Evolutionary conservation across 140 eudicot genomes (phyloP).

Genomic region (Oenanthe javanica): DNA sequence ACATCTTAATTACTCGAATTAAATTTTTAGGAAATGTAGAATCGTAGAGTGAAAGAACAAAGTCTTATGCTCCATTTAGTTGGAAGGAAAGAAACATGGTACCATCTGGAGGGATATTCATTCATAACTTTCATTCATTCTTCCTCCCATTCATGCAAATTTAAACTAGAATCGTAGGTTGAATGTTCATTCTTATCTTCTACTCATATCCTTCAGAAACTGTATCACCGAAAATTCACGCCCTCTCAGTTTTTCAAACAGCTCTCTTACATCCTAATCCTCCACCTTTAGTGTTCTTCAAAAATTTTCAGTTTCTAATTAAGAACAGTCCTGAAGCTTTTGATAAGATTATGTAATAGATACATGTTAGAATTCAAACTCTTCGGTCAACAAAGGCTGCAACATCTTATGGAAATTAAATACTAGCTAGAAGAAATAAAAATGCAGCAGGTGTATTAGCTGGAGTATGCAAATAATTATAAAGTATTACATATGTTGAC

Average conservation of each 20-base stretch:
- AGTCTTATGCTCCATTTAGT: background rate
- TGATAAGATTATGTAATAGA: background rate
- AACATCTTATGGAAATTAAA: no score
- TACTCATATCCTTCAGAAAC: background rate
- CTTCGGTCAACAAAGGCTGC: no score
- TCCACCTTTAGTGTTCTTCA: background rate
- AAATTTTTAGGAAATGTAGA: slow-evolving; percentile 26
- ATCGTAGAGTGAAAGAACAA: slow-evolving; percentile 19
- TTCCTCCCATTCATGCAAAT: background rate
- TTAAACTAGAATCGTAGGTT: background rate
- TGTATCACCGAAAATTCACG: background rate
- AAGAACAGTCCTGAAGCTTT: background rate
- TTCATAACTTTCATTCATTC: background rate
- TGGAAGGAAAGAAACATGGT: background rate
- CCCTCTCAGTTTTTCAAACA: no score
- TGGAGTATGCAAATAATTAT: no score
- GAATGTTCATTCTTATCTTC: background rate
- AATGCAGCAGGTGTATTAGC: no score
- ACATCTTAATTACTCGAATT: slow-evolving; percentile 37
- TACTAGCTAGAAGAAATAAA: no score
- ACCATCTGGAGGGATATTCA: background rate
- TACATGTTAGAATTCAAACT: background rate
- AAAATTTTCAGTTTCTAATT: slow-evolving; percentile 32
- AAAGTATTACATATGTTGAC: no score
- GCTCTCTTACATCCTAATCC: no score